Percentiles rank a stretch among this genome's conserved stretches.
phyloP scores from a whole-genome alignment of 2,329 filamentous ascomycete genomes.

The Monilinia fructigena region DNA sequence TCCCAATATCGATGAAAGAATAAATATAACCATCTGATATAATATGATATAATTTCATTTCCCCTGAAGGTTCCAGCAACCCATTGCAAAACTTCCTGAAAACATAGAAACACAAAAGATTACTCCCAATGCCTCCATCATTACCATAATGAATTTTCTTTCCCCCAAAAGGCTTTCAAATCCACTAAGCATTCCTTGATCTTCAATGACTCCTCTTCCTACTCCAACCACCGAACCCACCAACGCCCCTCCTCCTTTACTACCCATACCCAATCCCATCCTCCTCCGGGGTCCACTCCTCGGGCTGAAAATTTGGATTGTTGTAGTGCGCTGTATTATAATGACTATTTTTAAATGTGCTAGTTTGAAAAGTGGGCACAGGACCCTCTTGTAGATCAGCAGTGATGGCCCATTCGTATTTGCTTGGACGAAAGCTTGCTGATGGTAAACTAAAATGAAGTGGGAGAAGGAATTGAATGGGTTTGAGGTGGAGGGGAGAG shows the following conservation, averaged over 20 bases:
- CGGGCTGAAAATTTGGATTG: slow-evolving; percentile 60
- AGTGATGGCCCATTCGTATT: slow-evolving; percentile 39
- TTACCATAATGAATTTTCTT: slow-evolving; percentile 11
- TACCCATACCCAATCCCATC: slow-evolving; percentile 34
- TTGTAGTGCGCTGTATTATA: slow-evolving; percentile 67
- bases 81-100: not conserved
- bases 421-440: slow-evolving; percentile 38
- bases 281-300: slow-evolving; percentile 46
- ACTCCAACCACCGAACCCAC: slow-evolving; percentile 15
- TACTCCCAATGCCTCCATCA: slow-evolving; percentile 7
- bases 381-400: slow-evolving; percentile 37
- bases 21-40: slow-evolving; percentile 2
- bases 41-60: not conserved
- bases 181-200: not conserved
- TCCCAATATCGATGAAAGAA: not conserved
- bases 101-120: slow-evolving; percentile 9
- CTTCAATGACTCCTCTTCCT: slow-evolving; percentile 22
- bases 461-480: slow-evolving; percentile 26
- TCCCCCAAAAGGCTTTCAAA: not conserved
- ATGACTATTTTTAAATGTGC: slow-evolving; percentile 64
- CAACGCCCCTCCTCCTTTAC: slow-evolving; percentile 8
- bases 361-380: slow-evolving; percentile 44
- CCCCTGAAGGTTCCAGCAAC: not conserved
- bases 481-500: slow-evolving; percentile 32
- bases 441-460: slow-evolving; percentile 25